These are phyloP conservation scores for Taiwanofungus camphoratus DNA, from an alignment of 1,284 basidiomycete species.

Conservation along the genomic window DNA sequence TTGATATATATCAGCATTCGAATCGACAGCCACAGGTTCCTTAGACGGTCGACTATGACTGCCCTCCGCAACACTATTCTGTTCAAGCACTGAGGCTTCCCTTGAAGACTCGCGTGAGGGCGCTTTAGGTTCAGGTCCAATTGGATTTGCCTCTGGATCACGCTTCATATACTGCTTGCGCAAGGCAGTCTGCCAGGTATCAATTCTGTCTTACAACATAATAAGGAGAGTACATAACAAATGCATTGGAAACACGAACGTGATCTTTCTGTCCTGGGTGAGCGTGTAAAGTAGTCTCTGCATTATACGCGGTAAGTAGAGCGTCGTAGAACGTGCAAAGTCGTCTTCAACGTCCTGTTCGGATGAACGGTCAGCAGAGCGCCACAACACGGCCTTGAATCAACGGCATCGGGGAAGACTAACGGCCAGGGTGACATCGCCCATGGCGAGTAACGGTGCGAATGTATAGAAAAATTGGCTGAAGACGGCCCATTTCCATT, in stretches of 20 bases:
- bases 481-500: slow-evolving; percentile 84
- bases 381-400: slow-evolving; percentile 6
- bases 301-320: slow-evolving; percentile 67
- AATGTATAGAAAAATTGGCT: slow-evolving; percentile 80
- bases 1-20: not conserved
- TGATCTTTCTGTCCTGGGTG: slow-evolving; percentile 75
- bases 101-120: slow-evolving; percentile 22
- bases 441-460: slow-evolving; percentile 55
- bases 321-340: slow-evolving; percentile 51
- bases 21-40: not conserved
- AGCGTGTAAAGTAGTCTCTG: slow-evolving; percentile 63
- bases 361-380: slow-evolving; percentile 13
- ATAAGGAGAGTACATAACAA: slow-evolving; percentile 11
- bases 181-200: slow-evolving; percentile 71
- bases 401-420: slow-evolving; percentile 29
- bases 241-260: slow-evolving; percentile 42
- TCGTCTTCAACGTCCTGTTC: slow-evolving; percentile 73
- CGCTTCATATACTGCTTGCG: slow-evolving; percentile 69
- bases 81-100: slow-evolving; percentile 16
- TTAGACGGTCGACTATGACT: slow-evolving; percentile 1
- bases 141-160: slow-evolving; percentile 62
- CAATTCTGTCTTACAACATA: slow-evolving; percentile 38
- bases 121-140: slow-evolving; percentile 47
- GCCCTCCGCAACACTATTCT: slow-evolving; percentile 7
- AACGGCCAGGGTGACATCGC: slow-evolving; percentile 59